A percentile compares a stretch with the other conserved stretches of the same genome.
These are phyloP conservation scores for Fusarium pilosicola DNA, from an alignment of 2,329 filamentous ascomycete species.

Conservation along the genomic window DNA sequence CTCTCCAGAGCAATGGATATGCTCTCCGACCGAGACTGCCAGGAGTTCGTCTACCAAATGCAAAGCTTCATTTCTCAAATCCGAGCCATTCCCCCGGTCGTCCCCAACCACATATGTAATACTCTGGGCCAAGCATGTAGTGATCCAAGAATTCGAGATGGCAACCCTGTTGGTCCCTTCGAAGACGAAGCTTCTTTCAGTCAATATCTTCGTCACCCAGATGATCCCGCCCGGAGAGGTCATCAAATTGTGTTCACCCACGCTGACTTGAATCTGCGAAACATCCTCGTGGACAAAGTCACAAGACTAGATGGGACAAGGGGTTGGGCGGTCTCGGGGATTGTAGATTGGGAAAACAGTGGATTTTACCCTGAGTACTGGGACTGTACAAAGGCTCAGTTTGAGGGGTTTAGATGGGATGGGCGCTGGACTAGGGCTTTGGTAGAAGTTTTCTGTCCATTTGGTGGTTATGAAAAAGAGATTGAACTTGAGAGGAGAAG, in stretches of 20 bases:
- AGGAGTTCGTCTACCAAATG: constrained; percentile 33
- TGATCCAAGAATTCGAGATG: constrained; percentile 44
- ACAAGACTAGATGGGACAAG: constrained; percentile 22
- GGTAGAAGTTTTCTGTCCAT: neutral
- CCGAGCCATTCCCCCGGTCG: constrained; percentile 36
- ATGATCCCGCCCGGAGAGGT: constrained; percentile 43
- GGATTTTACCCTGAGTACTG: constrained; percentile 42
- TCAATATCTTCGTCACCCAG: constrained; percentile 42
- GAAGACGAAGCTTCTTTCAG: constrained; percentile 48
- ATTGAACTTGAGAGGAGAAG: neutral
- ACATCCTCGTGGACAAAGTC: constrained; percentile 43
- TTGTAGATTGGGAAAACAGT: constrained; percentile 43
- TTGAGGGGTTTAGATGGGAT: neutral
- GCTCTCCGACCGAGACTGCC: constrained; percentile 41
- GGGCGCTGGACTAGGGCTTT: neutral
- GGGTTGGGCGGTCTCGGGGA: constrained; percentile 42
- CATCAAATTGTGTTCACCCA: constrained; percentile 56
- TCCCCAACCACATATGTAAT: constrained; percentile 45
- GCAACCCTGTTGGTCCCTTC: constrained; percentile 41
- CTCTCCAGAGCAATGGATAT: constrained; percentile 27
- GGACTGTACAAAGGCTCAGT: constrained; percentile 36
- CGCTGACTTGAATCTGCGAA: constrained; percentile 44
- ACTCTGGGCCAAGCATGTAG: constrained; percentile 41
- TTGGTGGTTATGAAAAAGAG: neutral
- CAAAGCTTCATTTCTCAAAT: constrained; percentile 43